A percentile compares a stretch with the other conserved stretches of the same genome.
Evolutionary conservation across 2,329 filamentous ascomycete species (phyloP).

Genomic region (Colletotrichum tropicicola): DNA sequence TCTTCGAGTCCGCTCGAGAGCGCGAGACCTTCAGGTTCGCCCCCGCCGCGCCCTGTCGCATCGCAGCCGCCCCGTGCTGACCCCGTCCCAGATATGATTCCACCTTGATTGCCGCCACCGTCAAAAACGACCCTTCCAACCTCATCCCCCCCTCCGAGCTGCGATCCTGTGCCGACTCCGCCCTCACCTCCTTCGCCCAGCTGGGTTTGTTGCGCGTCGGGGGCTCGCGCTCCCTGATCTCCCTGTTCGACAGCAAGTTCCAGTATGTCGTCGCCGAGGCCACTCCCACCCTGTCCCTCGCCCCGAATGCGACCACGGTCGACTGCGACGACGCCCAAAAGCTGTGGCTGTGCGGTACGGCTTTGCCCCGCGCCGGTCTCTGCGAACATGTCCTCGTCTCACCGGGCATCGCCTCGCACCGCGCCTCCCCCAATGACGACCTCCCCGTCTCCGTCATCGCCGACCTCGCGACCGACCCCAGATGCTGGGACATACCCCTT

Average conservation of each 20-base stretch:
- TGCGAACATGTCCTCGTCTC: constrained; percentile 38
- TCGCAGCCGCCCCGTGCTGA: neutral
- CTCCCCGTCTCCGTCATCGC: constrained; percentile 44
- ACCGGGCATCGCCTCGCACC: neutral
- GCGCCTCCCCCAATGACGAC: neutral
- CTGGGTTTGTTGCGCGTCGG: constrained; percentile 53
- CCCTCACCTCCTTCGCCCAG: constrained; percentile 59
- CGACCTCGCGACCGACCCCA: constrained; percentile 42
- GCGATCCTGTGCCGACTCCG: constrained; percentile 41
- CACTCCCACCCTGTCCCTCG: constrained; percentile 49
- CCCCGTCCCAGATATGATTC: constrained; percentile 20
- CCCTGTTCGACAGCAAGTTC: constrained; percentile 57
- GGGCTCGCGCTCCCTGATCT: constrained; percentile 52
- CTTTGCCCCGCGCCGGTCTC: constrained; percentile 39
- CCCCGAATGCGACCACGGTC: constrained; percentile 31
- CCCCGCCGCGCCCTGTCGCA: neutral
- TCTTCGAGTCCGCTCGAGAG: constrained; percentile 36
- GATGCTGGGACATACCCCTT: constrained; percentile 39
- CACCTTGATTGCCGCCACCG: neutral
- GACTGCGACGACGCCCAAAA: neutral
- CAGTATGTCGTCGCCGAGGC: constrained; percentile 63
- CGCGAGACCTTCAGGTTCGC: constrained; percentile 40
- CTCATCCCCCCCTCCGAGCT: constrained; percentile 35
- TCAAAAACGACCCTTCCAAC: constrained; percentile 33
- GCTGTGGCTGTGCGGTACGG: constrained; percentile 37